phyloP scores from a whole-genome alignment of 2,329 filamentous ascomycete species.

The Exophiala alcalophila region DNA sequence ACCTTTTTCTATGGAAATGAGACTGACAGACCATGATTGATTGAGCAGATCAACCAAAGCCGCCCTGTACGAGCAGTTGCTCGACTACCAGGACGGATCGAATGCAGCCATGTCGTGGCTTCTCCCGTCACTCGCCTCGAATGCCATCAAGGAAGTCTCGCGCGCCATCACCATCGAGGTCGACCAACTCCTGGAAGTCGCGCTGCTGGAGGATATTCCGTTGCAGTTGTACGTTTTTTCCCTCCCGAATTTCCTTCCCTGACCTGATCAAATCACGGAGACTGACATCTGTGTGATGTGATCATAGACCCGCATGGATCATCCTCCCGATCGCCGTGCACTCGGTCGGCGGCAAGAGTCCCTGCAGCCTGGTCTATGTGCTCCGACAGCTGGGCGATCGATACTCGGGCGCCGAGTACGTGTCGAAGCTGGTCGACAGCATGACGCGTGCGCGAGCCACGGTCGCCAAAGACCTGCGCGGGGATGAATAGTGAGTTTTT shows the following conservation, averaged over 20 bases:
- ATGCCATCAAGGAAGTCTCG: neutral
- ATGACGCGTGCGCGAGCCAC: too few species aligned
- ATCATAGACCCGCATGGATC: conserved; percentile 1
- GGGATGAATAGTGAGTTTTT: too few species aligned
- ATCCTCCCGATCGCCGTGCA: conserved; percentile 4
- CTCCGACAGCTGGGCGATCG: too few species aligned
- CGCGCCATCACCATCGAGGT: neutral
- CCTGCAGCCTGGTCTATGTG: too few species aligned
- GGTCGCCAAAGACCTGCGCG: too few species aligned
- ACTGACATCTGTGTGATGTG: too few species aligned
- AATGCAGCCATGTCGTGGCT: conserved; percentile 1
- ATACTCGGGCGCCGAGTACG: too few species aligned
- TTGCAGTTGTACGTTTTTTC: neutral
- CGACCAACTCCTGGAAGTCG: conserved; percentile 1
- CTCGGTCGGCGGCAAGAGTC: too few species aligned
- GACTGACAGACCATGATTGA: too few species aligned
- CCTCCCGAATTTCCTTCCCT: neutral
- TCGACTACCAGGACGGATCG: conserved; percentile 1
- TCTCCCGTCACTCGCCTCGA: neutral
- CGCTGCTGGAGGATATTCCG: neutral
- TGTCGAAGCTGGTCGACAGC: too few species aligned
- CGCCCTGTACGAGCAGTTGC: conserved; percentile 1
- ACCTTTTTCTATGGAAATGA: too few species aligned
- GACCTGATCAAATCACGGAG: neutral
- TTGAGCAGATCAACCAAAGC: conserved; percentile 5